A percentile compares a stretch with the other conserved stretches of the same genome.
phyloP scores from a whole-genome alignment of 768 basidiomycete species.

The Gelatoporia subvermispora region DNA sequence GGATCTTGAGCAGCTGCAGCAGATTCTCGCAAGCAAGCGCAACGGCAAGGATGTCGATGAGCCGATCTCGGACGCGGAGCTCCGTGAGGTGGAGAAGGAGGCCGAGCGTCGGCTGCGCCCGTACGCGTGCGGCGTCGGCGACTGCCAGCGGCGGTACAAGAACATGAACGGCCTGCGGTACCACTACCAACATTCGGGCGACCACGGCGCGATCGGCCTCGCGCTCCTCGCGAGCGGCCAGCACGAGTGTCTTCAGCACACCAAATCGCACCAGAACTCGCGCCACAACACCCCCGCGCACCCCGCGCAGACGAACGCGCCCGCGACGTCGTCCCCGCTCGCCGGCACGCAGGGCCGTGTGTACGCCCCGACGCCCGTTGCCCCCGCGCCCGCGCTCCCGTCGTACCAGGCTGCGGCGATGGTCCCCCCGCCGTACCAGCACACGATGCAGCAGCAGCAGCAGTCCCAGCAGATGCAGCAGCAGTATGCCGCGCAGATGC shows the following conservation, averaged over 20 bases:
- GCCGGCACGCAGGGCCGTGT: not conserved
- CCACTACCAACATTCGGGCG: constrained; percentile 95
- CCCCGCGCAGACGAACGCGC: constrained; percentile 1
- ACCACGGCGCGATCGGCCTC: constrained; percentile 88
- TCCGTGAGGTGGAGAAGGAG: constrained; percentile 74
- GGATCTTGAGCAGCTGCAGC: constrained; percentile 73
- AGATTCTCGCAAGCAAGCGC: constrained; percentile 51
- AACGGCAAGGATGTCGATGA: constrained; percentile 34
- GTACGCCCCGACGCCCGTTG: constrained; percentile 5
- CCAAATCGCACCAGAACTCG: constrained; percentile 15
- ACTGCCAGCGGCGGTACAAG: constrained; percentile 87
- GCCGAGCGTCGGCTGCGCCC: constrained; percentile 80
- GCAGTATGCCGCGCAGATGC: not conserved
- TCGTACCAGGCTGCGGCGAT: constrained; percentile 3
- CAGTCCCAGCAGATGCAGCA: not conserved
- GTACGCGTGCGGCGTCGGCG: constrained; percentile 86
- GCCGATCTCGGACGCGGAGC: constrained; percentile 47
- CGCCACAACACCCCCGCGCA: constrained; percentile 19
- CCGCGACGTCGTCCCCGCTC: constrained; percentile 11
- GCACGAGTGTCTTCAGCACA: constrained; percentile 46
- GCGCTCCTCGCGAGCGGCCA: constrained; percentile 75
- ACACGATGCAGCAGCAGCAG: too few relatives aligned
- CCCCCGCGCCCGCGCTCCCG: not conserved
- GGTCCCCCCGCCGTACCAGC: constrained; percentile 3
- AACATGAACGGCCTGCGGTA: constrained; percentile 97